Base-by-base conservation (phyloP, 805 yeast species). In the Kuraishia borneana region DNA sequence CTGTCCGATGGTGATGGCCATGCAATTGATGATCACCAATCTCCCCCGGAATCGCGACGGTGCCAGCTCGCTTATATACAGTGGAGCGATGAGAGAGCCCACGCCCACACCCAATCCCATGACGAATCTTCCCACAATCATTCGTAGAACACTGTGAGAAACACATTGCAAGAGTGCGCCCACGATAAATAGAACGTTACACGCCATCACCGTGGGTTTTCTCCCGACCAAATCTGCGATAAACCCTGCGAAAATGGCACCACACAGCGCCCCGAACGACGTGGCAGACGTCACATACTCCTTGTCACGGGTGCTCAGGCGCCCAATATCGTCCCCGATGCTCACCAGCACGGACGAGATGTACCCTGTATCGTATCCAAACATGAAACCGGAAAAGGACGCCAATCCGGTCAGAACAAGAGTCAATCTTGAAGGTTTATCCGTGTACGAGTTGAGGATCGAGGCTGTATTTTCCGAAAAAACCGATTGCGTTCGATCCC, bases 51-150 rank as follows among this genome's bases (percentile, higher is more conserved):
- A 84, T 54, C 77, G 73, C 12, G 92, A 73, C 20, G 98, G 97
- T 2, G 96, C 95, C 53, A 88, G 71, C 56, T 89, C 98, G 36
- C 85, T 68, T 40, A 89, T 82, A 66, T 85, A 88, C 39, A 89
- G 65, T 1, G 98, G 98, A n/a, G 97, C 85, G 36, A 85, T 80
- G 35, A 89, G 63, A 3, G 96, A 87, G 1, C 96, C 97, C 36
- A 83, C 70, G 45, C 98, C 98, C 19, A 89, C 96, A 47, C 96
- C 97, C 55, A 83, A 82, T n/a, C 98, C 98, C 80, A 92, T 83
- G 32, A 89, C 65, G 43, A 92, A 79, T 53, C 97, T 70, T 28
- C 97, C 98, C 10, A 61, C 76, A 41, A 84, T 77, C 97, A 89
- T 89, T 30, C 80, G 76, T 92, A 95, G 84, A 38, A 85, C 78